Evolutionary conservation across 1,284 basidiomycete species (phyloP), one percentile per base, ranked within the genome.

Genomic region (Hemileia vastatrix): DNA sequence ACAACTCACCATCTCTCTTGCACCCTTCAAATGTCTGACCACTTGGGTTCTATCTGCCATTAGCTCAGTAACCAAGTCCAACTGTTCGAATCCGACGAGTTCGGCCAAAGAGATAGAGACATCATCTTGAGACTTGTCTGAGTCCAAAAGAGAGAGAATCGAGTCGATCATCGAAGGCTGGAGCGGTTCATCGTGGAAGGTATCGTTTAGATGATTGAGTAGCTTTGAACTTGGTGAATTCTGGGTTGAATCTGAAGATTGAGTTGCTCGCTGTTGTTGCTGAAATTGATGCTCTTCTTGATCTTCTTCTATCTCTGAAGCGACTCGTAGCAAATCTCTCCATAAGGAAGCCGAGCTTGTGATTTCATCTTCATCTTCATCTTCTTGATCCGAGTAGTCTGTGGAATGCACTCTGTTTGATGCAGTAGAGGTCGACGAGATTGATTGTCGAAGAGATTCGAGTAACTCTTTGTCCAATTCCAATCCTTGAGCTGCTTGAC

Each of bases 31-130:
- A 1, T 69, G 70, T 24, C 61, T 67, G 19, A 70, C 65, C 23
- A 78, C 63, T 31, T 71, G 69, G 53, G 77, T 73, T 5, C 79
- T 74, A 4, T 79, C 68, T 11, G 67, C 59, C 40, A 79, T 69
- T 1, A 77, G 77, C 19, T 76, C 75, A 13, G 61, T 65, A 15
- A 74, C 68, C 23, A 72, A 66, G 13, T 90, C 89, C 36, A 92
- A 83, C 31, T 88, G 83, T 66, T 94, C 89, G 71, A 87, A 90
- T 0, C 93, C 93, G 54, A 94, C 77, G n/a, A 87, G 78, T 66
- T 95, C 91, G 2, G 82, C 84, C 1, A 95, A 76, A 67, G 88
- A 85, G 33, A 79, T 82, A 24, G 89, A 88, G 32, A 93, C 84
- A n/a, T 83, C 82, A 50, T 91, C 87, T n/a, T n/a, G n/a, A n/a